These are phyloP conservation scores for Stagonosporopsis cucurbitacearum DNA, from an alignment of 2,329 filamentous ascomycete genomes.

Conservation along the genomic window DNA sequence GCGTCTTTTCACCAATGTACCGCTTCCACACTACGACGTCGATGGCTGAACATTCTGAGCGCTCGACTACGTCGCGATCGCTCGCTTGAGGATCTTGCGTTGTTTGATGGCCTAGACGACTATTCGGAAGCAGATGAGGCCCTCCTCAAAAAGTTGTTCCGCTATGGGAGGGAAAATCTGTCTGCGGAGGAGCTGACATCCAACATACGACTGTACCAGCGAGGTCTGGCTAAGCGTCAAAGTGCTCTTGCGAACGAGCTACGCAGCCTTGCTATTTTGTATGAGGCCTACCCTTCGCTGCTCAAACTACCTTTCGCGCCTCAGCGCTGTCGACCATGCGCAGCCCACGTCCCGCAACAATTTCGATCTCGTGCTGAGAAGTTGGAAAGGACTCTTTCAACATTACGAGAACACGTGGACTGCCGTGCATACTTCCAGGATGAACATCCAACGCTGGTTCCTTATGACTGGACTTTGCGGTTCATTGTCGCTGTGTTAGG, in stretches of 20 bases:
- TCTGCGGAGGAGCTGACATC: neutral
- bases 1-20: neutral
- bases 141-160: neutral
- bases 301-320: neutral
- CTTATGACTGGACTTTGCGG: constrained; percentile 15
- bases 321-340: neutral
- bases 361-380: neutral
- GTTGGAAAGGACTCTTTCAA: neutral
- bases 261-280: neutral
- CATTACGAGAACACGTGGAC: neutral
- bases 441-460: constrained; percentile 14
- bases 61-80: too few relatives aligned
- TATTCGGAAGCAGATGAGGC: neutral
- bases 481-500: neutral
- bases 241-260: neutral
- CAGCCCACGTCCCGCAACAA: neutral
- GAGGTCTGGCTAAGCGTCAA: neutral
- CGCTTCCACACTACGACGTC: neutral
- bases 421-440: neutral
- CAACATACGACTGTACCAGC: neutral
- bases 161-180: neutral
- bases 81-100: neutral
- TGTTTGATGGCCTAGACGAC: neutral
- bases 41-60: neutral
- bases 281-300: neutral